Evolutionary conservation across 208 protist genomes (phyloP), one percentile per base, ranked within the genome.

Genomic region (Acanthamoeba triangularis): DNA sequence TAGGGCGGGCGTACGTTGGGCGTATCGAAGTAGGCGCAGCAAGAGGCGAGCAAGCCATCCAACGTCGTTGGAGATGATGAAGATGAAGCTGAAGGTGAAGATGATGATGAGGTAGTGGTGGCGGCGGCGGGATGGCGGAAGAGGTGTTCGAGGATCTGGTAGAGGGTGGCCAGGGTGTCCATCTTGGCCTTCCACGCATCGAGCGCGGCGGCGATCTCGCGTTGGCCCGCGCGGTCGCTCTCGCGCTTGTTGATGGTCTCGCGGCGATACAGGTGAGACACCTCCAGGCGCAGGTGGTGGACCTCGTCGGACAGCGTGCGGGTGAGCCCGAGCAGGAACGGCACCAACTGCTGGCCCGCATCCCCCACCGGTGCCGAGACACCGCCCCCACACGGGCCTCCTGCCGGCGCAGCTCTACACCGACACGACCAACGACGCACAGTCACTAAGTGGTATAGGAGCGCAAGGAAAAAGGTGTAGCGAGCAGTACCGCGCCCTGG

Each of bases 171-270:
- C 44, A 84, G 74, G 14, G 74, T 84, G 44, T 44, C 74, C 37
- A 84, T 44, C 74, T 49, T 44, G 6, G 74, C 41, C 74, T 49
- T 44, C 74, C 74, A 84, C 18, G 37, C 37, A 35, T 49, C 74
- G 25, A 84, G 74, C 74, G 20, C 7, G 37, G 35, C 30, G 4
- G 16, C 25, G 74, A 84, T 44, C 74, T 84, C 74, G 7, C 25
- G 65, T n/a, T 49, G 74, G 23, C 74, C 74, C 44, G 35, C 74
- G 20, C 1, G n/a, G 37, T 78, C 69, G 69, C 69, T 78, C 30
- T 37, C 7, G n/a, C 69, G 69, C 33, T 78, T 78, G 37, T 78
- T 78, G 74, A 84, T 49, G 74, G 74, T 49, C 74, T 84, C 74
- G 18, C 74, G 74, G 8, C 37, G 74, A 37, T 84, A 49, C 41